These are phyloP conservation scores for Astrothelium subdiscretum DNA, from an alignment of 495 filamentous ascomycete species.

Conservation along the genomic window DNA sequence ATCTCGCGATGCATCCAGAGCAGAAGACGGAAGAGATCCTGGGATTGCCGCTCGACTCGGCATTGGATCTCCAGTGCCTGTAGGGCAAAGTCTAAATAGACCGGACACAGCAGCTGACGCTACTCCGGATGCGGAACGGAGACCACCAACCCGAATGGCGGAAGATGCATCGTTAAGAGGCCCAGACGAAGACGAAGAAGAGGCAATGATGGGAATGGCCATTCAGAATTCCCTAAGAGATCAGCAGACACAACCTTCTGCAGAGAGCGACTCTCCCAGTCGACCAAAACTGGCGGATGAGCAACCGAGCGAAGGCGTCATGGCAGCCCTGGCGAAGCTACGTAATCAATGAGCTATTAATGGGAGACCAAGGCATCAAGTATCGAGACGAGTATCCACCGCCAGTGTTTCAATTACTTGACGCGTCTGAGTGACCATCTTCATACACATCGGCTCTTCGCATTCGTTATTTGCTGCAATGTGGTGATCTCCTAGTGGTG, in stretches of 20 bases:
- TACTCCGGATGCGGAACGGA: constrained; percentile 17
- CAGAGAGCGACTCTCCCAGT: constrained; percentile 22
- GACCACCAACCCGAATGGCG: constrained; percentile 18
- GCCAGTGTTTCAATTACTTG: not conserved
- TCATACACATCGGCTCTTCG: not conserved
- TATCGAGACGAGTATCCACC: not conserved
- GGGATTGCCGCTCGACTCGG: constrained; percentile 16
- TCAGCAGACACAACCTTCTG: not conserved
- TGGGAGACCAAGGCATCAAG: not conserved
- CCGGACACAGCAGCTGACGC: constrained; percentile 8
- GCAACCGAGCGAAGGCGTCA: constrained; percentile 39
- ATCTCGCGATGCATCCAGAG: constrained; percentile 9
- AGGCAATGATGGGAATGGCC: constrained; percentile 27
- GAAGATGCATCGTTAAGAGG: constrained; percentile 22
- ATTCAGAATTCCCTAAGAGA: constrained; percentile 3
- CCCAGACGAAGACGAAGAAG: constrained; percentile 30
- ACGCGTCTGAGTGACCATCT: not conserved
- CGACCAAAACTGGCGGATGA: constrained; percentile 25
- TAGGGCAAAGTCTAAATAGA: constrained; percentile 1
- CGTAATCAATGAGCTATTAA: constrained; percentile 9
- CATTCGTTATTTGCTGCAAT: not conserved
- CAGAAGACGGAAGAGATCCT: constrained; percentile 10
- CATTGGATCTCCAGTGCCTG: constrained; percentile 6
- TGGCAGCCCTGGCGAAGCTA: constrained; percentile 46
- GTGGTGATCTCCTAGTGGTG: not conserved